Percentiles rank a stretch among this genome's conserved stretches.
Evolutionary conservation across 345 rosid genomes (phyloP).

Genomic region (Eutrema heterophyllum): DNA sequence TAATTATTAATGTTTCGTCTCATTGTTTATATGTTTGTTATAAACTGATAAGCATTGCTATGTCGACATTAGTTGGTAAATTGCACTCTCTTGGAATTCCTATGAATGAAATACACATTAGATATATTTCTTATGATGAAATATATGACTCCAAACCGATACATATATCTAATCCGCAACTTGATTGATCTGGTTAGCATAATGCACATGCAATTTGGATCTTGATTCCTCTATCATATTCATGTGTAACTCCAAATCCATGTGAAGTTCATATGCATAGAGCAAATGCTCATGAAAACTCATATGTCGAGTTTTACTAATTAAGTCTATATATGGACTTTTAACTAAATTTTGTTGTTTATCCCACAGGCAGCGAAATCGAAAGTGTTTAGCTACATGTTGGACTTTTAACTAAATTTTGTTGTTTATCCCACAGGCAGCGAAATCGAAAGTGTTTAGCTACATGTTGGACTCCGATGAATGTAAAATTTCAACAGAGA

Average conservation of each 20-base stretch:
- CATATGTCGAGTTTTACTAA: not conserved
- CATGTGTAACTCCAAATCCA: not conserved
- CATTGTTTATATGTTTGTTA: not conserved
- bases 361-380: not conserved
- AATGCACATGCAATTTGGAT: not conserved
- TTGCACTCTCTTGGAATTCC: not conserved
- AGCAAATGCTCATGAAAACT: not conserved
- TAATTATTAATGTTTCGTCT: not conserved
- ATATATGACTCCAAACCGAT: not conserved
- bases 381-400: constrained; percentile 8
- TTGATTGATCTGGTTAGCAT: not conserved
- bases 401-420: too few species aligned
- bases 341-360: too few species aligned
- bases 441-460: constrained; percentile 1
- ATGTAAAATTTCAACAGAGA: not conserved
- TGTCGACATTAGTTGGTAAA: not conserved
- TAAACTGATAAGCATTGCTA: not conserved
- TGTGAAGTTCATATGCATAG: not conserved
- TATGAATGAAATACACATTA: not conserved
- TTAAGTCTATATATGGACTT: too few species aligned
- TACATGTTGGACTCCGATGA: constrained; percentile 3
- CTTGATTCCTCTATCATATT: not conserved
- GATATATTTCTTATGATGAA: not conserved
- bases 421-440: not conserved
- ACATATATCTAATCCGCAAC: not conserved